A percentile compares a stretch with the other conserved stretches of the same genome.
Evolutionary conservation across 1,284 basidiomycete species (phyloP).

Genomic region (Leccinum solheimii): DNA sequence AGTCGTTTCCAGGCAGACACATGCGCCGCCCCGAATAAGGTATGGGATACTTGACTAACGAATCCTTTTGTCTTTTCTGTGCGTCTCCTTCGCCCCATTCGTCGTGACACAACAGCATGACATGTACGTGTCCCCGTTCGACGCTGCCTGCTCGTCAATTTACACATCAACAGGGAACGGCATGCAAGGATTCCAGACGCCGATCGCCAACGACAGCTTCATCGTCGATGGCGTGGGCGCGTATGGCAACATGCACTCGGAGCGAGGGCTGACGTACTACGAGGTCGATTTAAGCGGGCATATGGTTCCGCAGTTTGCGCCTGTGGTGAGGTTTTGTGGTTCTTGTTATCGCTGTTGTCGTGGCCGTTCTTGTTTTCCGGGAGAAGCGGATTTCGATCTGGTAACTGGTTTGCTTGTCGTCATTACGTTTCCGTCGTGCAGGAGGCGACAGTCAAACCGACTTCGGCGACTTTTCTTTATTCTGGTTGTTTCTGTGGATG

Average conservation of each 20-base stretch:
- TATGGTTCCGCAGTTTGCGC: conserved; percentile 72
- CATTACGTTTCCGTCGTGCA: neutral
- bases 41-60: neutral
- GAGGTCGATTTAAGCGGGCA: conserved; percentile 70
- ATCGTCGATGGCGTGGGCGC: conserved; percentile 68
- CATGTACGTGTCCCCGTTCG: conserved; percentile 45
- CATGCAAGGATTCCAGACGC: conserved; percentile 68
- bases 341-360: neutral
- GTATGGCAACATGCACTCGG: conserved; percentile 61
- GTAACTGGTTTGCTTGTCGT: neutral
- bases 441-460: neutral
- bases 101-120: conserved; percentile 51
- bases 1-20: neutral
- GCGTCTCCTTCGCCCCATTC: neutral
- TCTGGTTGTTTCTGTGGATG: neutral
- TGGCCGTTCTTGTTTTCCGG: neutral
- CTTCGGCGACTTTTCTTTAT: neutral
- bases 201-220: conserved; percentile 64
- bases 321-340: conserved; percentile 45
- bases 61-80: neutral
- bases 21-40: neutral
- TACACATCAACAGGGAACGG: conserved; percentile 45
- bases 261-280: conserved; percentile 65
- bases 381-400: neutral
- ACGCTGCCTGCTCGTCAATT: neutral